phyloP scores from a whole-genome alignment of 257 asterid species.

The Nicotiana undulata region DNA sequence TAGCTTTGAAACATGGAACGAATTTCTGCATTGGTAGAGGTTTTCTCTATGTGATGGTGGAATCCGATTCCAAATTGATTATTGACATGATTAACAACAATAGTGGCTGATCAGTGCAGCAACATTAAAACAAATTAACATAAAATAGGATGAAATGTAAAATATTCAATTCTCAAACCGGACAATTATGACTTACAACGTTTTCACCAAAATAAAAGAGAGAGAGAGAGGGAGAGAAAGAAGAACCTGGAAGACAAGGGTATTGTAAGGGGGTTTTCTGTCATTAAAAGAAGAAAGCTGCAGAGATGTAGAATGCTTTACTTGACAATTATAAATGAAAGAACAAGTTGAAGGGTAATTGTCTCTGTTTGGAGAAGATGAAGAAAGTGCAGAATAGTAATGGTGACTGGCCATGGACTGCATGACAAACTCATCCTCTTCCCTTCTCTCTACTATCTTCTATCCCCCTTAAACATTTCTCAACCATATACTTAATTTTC shows the following conservation, averaged over 20 bases:
- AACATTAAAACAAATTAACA: neutral
- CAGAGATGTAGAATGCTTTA: constrained; percentile 33
- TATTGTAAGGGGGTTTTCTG: constrained; percentile 45
- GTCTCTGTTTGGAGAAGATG: constrained; percentile 23
- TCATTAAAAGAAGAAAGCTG: constrained; percentile 25
- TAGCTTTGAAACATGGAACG: too few species aligned
- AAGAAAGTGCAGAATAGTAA: constrained; percentile 33
- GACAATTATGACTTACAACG: neutral
- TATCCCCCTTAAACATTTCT: constrained; percentile 9
- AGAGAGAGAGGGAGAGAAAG: neutral
- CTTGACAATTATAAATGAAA: constrained; percentile 21
- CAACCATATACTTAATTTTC: neutral
- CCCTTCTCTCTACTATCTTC: constrained; percentile 15
- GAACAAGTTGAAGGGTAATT: neutral
- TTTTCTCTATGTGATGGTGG: too few species aligned
- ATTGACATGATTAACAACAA: too few species aligned
- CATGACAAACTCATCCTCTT: constrained; percentile 50
- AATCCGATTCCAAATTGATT: too few species aligned
- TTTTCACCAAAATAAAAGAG: neutral
- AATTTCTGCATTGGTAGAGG: too few species aligned
- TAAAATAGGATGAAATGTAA: too few species aligned
- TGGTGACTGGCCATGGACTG: constrained; percentile 49
- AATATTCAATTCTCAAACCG: neutral
- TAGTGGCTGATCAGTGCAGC: too few species aligned
- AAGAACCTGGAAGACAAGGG: constrained; percentile 74